Conservation (phyloP, 495 filamentous ascomycete genomes). For the Evernia prunastri region DNA sequence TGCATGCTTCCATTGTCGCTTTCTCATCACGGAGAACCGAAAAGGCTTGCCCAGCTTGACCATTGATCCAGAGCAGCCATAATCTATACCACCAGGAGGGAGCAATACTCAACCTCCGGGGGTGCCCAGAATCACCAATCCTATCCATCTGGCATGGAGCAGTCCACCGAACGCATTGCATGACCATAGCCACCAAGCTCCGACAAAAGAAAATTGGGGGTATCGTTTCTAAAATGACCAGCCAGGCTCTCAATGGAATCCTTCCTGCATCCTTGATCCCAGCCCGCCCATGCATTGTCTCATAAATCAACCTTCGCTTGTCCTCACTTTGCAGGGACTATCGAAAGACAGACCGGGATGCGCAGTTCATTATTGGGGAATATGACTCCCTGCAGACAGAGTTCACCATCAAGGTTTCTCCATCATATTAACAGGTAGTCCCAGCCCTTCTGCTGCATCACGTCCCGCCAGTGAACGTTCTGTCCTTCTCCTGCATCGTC, state of each 20-base stretch:
- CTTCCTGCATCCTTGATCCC: neutral
- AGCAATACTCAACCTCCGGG: constrained; percentile 11
- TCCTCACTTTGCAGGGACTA: constrained; percentile 15
- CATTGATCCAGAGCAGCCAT: neutral
- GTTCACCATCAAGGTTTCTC: constrained; percentile 28
- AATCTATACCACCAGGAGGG: constrained; percentile 6
- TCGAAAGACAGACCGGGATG: constrained; percentile 28
- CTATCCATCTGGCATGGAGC: constrained; percentile 1
- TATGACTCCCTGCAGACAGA: constrained; percentile 25
- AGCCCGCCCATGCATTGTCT: constrained; percentile 7
- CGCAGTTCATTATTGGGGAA: constrained; percentile 29
- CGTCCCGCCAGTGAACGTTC: constrained; percentile 86
- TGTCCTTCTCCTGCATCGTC: constrained; percentile 53
- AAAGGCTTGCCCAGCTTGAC: constrained; percentile 2
- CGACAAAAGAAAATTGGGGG: constrained; percentile 16
- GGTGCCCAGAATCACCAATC: constrained; percentile 11
- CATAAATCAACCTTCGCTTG: neutral
- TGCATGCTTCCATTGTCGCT: constrained; percentile 7
- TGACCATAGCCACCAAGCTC: constrained; percentile 9
- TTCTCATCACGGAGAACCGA: constrained; percentile 8
- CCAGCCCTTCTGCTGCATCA: constrained; percentile 89
- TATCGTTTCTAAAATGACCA: constrained; percentile 19
- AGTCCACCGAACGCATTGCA: constrained; percentile 21
- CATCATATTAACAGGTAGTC: constrained; percentile 82
- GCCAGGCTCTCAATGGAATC: constrained; percentile 2